A percentile compares a stretch with the other conserved stretches of the same genome.
These are phyloP conservation scores for Fusarium lyarnte DNA, from an alignment of 2,329 filamentous ascomycete genomes.

Conservation along the genomic window DNA sequence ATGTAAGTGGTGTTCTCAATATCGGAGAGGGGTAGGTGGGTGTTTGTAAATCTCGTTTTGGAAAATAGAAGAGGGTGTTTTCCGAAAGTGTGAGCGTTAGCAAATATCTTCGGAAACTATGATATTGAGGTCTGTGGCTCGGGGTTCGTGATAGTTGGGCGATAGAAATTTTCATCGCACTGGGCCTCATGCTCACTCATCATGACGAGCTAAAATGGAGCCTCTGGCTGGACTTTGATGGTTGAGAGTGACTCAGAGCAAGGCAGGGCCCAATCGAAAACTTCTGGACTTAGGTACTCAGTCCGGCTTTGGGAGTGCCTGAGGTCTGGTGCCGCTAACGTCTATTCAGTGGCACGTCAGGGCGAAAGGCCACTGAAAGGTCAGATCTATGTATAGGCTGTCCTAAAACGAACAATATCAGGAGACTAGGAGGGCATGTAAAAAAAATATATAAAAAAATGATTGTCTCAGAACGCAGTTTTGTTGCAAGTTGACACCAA, in stretches of 20 bases:
- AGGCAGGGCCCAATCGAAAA: conserved; percentile 24
- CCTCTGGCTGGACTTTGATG: conserved; percentile 28
- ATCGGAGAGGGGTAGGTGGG: neutral
- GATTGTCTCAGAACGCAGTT: neutral
- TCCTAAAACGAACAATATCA: neutral
- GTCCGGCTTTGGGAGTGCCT: conserved; percentile 8
- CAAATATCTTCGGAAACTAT: conserved; percentile 3
- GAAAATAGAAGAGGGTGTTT: neutral
- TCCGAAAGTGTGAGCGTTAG: neutral
- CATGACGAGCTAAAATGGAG: conserved; percentile 39
- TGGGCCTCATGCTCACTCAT: conserved; percentile 42
- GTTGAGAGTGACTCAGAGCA: conserved; percentile 37
- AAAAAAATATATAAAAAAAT: neutral
- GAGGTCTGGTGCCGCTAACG: conserved; percentile 12
- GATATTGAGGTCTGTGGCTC: conserved; percentile 18
- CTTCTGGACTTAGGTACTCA: conserved; percentile 6
- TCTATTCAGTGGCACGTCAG: conserved; percentile 20
- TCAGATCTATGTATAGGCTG: neutral
- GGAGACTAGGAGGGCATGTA: neutral
- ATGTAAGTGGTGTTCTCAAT: conserved; percentile 42
- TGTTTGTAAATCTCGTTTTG: neutral
- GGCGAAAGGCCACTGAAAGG: neutral
- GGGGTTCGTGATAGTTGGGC: conserved; percentile 35
- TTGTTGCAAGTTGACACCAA: neutral
- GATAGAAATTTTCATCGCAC: conserved; percentile 42